phyloP scores from a whole-genome alignment of 805 yeast species.

The Sugiyamaella mastotermitis region DNA sequence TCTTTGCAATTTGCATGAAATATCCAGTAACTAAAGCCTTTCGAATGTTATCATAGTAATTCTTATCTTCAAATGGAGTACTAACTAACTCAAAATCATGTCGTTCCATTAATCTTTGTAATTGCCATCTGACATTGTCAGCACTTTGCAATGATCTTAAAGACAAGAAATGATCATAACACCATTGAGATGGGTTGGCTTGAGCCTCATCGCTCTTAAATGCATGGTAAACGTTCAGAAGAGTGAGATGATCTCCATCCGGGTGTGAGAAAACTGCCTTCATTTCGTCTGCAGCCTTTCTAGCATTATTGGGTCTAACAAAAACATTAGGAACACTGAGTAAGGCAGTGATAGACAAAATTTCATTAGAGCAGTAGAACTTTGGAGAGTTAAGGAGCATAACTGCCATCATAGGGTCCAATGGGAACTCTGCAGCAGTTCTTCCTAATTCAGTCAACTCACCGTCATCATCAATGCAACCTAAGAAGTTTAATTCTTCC shows the following conservation, averaged over 20 bases:
- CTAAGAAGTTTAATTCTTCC: conserved; percentile 86
- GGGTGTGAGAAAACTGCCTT: conserved; percentile 85
- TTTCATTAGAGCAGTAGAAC: conserved; percentile 81
- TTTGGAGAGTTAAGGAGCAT: conserved; percentile 84
- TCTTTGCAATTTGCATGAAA: conserved; percentile 97
- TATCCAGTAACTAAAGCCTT: conserved; percentile 89
- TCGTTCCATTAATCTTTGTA: conserved; percentile 75
- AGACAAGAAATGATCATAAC: conserved; percentile 82
- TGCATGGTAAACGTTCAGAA: conserved; percentile 82
- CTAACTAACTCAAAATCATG: conserved; percentile 68
- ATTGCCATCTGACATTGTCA: conserved; percentile 78
- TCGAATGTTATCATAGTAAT: conserved; percentile 70
- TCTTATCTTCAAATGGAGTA: conserved; percentile 57
- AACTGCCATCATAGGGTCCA: conserved; percentile 93
- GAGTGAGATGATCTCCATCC: conserved; percentile 90
- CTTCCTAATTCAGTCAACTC: conserved; percentile 85
- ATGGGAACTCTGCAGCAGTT: conserved; percentile 85
- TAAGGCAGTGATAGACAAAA: conserved; percentile 82
- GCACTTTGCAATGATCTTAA: conserved; percentile 81
- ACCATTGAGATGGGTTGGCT: conserved; percentile 63
- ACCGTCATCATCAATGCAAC: conserved; percentile 89
- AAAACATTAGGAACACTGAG: conserved; percentile 91
- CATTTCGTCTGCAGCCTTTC: conserved; percentile 86
- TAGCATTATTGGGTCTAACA: conserved; percentile 83
- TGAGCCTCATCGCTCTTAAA: conserved; percentile 71